Percentiles rank a stretch among this genome's conserved stretches.
phyloP scores from a whole-genome alignment of 192 early-diverging fungal genomes.

The Chytriomyces sp. region DNA sequence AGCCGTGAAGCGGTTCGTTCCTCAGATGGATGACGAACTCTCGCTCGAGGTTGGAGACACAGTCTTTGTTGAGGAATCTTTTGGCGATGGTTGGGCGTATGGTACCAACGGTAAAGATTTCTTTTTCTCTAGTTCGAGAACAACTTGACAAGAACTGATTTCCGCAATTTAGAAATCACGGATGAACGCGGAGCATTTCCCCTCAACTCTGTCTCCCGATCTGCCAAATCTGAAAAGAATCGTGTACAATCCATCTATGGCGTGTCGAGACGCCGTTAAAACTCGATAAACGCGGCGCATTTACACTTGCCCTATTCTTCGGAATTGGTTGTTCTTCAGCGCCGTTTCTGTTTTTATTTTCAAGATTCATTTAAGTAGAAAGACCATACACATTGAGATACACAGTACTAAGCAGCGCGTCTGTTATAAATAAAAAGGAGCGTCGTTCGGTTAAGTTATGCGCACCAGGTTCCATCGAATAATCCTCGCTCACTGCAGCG shows the following conservation, averaged over 20 bases:
- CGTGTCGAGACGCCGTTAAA: not conserved
- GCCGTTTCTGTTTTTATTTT: too few species aligned
- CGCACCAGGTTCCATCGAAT: too few species aligned
- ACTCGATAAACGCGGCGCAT: too few species aligned
- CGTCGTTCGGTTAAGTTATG: too few species aligned
- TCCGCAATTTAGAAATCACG: conserved; percentile 54
- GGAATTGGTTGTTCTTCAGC: too few species aligned
- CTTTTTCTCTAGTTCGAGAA: not conserved
- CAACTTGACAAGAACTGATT: not conserved
- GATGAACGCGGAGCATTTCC: conserved; percentile 80
- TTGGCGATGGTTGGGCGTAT: conserved; percentile 89
- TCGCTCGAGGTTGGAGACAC: conserved; percentile 72
- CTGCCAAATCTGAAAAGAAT: conserved; percentile 10
- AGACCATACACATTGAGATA: too few species aligned
- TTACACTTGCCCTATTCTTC: too few species aligned
- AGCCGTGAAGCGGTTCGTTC: conserved; percentile 32
- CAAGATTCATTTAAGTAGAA: too few species aligned
- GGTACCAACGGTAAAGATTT: conserved; percentile 66
- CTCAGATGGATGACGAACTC: conserved; percentile 76
- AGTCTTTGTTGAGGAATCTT: conserved; percentile 73
- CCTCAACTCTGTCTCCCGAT: conserved; percentile 69
- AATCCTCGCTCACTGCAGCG: too few species aligned
- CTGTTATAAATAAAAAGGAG: too few species aligned
- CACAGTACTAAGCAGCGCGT: too few species aligned
- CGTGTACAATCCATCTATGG: conserved; percentile 41